A percentile compares a stretch with the other conserved stretches of the same genome.
These are phyloP conservation scores for Artemisia tridentata DNA, from an alignment of 129 eudicot genomes.

Conservation along the genomic window DNA sequence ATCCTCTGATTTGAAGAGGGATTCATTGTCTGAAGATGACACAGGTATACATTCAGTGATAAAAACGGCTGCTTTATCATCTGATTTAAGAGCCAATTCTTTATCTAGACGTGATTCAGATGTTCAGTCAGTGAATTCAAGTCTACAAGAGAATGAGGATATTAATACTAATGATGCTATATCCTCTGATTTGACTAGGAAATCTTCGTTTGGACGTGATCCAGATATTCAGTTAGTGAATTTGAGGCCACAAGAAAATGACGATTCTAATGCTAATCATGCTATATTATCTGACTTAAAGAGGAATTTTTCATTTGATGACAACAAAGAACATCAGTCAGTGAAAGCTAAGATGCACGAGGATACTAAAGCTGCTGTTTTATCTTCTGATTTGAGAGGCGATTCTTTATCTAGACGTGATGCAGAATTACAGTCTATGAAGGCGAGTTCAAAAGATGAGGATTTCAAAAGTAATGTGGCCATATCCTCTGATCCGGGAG, in stretches of 20 bases:
- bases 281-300: slow-evolving; percentile 12
- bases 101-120: slow-evolving; percentile 1
- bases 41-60: too few species aligned
- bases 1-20: neutral
- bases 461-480: neutral
- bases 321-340: neutral
- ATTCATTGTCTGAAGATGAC: slow-evolving; percentile 15
- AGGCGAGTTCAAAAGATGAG: neutral
- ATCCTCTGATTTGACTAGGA: slow-evolving; percentile 5
- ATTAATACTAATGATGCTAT: neutral
- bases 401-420: slow-evolving; percentile 16
- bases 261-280: slow-evolving; percentile 25
- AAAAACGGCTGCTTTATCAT: too few species aligned
- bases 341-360: neutral
- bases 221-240: neutral
- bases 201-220: slow-evolving; percentile 20
- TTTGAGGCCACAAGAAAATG: neutral
- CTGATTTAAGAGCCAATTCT: neutral
- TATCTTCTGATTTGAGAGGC: slow-evolving; percentile 8
- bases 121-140: neutral
- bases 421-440: neutral
- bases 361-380: slow-evolving; percentile 1
- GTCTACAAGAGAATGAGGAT: neutral
- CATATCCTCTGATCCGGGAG: neutral
- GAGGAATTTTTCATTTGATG: neutral